Percentiles rank a stretch among this genome's conserved stretches.
phyloP scores from a whole-genome alignment of 169 alveolate genomes.

The Plasmodium coatneyi region DNA sequence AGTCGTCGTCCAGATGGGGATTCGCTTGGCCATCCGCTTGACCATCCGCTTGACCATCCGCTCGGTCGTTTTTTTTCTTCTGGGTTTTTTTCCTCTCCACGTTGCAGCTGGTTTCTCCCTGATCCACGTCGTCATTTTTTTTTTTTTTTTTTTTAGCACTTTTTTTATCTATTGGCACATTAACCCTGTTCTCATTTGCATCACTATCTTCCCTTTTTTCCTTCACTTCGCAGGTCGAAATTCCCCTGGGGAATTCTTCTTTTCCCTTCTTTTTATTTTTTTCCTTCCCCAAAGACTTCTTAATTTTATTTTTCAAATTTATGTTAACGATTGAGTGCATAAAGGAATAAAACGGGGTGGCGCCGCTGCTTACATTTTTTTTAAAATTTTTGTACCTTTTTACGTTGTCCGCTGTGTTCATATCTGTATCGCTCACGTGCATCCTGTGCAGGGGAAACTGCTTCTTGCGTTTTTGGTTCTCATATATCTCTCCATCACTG shows the following conservation, averaged over 20 bases:
- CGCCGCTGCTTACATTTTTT: neutral
- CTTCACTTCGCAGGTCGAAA: conserved; percentile 8
- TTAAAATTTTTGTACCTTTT: conserved; percentile 8
- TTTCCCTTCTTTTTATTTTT: conserved; percentile 18
- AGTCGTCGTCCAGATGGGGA: neutral
- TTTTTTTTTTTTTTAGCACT: neutral
- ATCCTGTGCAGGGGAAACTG: neutral
- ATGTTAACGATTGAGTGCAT: conserved; percentile 25
- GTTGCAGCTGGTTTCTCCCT: neutral
- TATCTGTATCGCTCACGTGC: conserved; percentile 29
- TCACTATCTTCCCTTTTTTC: neutral
- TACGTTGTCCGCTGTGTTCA: neutral
- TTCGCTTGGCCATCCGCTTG: neutral
- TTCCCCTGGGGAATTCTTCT: neutral
- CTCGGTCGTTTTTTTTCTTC: neutral
- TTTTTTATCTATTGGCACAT: neutral
- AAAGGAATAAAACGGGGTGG: conserved; percentile 22
- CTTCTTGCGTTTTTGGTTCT: neutral
- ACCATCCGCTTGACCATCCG: too few relatives aligned
- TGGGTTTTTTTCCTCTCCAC: neutral
- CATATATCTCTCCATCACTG: conserved; percentile 68
- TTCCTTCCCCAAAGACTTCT: conserved; percentile 2
- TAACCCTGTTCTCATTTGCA: neutral
- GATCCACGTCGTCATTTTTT: neutral
- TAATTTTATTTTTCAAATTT: conserved; percentile 10